Evolutionary conservation across 768 basidiomycete species (phyloP).

Genomic region (Trametopsis cervina): DNA sequence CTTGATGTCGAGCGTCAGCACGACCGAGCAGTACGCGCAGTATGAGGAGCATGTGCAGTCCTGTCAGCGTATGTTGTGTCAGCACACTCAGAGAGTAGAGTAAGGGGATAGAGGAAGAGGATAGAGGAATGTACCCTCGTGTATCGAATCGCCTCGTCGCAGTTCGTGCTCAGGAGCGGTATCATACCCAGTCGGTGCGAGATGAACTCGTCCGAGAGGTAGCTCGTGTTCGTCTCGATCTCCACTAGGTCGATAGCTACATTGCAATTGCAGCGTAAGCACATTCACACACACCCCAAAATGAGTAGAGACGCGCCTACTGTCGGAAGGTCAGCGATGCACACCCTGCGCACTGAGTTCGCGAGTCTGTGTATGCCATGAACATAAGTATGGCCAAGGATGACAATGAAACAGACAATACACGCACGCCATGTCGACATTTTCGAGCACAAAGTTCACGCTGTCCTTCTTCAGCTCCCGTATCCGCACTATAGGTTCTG

Average conservation of each 20-base stretch:
- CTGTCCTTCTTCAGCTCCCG: conserved; percentile 79
- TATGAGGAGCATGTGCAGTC: conserved; percentile 86
- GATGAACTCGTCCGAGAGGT: conserved; percentile 95
- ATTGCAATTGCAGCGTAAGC: neutral
- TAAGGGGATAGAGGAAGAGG: neutral
- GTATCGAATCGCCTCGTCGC: conserved; percentile 82
- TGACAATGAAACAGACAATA: neutral
- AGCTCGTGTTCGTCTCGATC: conserved; percentile 84
- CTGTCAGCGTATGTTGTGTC: conserved; percentile 31
- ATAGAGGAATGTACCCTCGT: conserved; percentile 45
- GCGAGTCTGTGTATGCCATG: conserved; percentile 55
- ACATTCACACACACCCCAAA: no score
- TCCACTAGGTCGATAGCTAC: conserved; percentile 96
- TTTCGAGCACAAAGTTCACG: conserved; percentile 89
- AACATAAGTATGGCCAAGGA: neutral
- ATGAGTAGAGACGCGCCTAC: conserved; percentile 75
- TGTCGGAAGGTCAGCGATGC: conserved; percentile 96
- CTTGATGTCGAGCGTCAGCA: conserved; percentile 67
- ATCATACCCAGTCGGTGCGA: conserved; percentile 94
- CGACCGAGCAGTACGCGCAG: conserved; percentile 83
- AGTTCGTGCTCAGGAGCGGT: conserved; percentile 81
- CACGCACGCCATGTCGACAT: conserved; percentile 91
- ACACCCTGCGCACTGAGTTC: conserved; percentile 87
- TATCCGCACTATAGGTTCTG: conserved; percentile 71
- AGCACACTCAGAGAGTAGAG: neutral